These are phyloP conservation scores for Oligophagozyma castellii DNA, from an alignment of 1,139 yeast species.

Conservation along the genomic window DNA sequence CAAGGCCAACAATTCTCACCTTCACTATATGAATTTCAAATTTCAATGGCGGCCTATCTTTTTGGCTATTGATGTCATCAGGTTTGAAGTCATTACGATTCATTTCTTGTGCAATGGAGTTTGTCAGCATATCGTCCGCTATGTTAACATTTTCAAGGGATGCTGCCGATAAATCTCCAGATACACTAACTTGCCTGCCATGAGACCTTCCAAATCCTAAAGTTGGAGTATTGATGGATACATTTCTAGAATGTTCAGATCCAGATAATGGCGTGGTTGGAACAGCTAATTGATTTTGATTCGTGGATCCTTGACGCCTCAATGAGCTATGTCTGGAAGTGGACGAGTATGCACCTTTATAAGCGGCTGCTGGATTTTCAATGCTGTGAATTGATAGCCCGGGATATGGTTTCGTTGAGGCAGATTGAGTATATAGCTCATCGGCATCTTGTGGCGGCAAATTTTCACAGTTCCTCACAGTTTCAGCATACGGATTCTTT, in stretches of 20 bases:
- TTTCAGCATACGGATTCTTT: constrained; percentile 13
- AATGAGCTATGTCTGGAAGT: constrained; percentile 18
- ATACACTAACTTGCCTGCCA: constrained; percentile 5
- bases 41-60: constrained; percentile 44
- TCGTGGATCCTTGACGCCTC: constrained; percentile 16
- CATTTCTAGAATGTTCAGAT: constrained; percentile 17
- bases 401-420: constrained; percentile 7
- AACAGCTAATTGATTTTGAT: constrained; percentile 21
- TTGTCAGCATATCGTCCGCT: constrained; percentile 23
- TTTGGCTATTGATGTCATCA: constrained; percentile 17
- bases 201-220: background rate
- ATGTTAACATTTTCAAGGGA: constrained; percentile 43
- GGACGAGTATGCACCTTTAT: constrained; percentile 5
- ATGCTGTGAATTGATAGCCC: constrained; percentile 9
- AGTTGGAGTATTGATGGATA: constrained; percentile 11
- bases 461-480: background rate
- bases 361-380: constrained; percentile 6
- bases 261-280: constrained; percentile 31
- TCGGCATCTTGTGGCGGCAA: background rate
- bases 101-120: constrained; percentile 21
- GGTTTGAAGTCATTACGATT: constrained; percentile 10
- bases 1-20: constrained; percentile 82
- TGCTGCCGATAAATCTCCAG: constrained; percentile 35
- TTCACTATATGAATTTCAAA: constrained; percentile 90
- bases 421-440: constrained; percentile 3